Percentiles rank a stretch among this genome's conserved stretches.
These are phyloP conservation scores for Torrubiellomyces zombiae DNA, from an alignment of 2,329 filamentous ascomycete species.

Conservation along the genomic window DNA sequence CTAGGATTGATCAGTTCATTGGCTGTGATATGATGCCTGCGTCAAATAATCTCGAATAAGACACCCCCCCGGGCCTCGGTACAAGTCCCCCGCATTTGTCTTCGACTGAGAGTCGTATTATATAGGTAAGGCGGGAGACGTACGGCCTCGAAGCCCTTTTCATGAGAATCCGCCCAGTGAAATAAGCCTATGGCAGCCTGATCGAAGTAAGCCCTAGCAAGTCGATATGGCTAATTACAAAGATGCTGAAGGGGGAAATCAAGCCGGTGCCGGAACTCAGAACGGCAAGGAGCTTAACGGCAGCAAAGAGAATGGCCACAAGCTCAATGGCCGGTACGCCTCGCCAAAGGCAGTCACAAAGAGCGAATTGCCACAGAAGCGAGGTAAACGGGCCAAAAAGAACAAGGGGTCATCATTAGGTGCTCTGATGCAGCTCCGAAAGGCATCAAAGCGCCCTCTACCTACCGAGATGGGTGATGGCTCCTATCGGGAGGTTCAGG, in stretches of 20 bases:
- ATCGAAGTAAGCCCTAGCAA: too few species aligned
- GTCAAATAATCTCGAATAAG: too few species aligned
- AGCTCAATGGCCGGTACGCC: constrained; percentile 4
- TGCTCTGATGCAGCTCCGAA: constrained; percentile 16
- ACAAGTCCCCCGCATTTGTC: too few species aligned
- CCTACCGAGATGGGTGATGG: constrained; percentile 47
- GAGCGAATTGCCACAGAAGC: neutral
- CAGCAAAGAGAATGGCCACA: constrained; percentile 6
- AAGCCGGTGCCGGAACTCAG: constrained; percentile 2
- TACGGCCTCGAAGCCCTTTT: too few species aligned
- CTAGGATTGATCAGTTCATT: too few species aligned
- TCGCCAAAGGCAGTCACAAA: constrained; percentile 2
- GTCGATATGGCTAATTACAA: constrained; percentile 2
- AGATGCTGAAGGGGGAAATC: constrained; percentile 1
- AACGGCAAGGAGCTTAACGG: constrained; percentile 10
- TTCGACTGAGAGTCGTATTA: too few species aligned
- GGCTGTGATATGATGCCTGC: too few species aligned
- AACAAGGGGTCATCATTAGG: constrained; percentile 4
- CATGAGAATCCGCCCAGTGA: too few species aligned
- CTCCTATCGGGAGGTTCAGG: constrained; percentile 32
- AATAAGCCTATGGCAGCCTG: too few species aligned
- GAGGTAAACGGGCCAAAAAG: constrained; percentile 2
- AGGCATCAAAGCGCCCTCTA: constrained; percentile 41
- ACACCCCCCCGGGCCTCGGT: too few species aligned
- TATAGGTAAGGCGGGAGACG: too few species aligned